Percentiles rank a stretch among this genome's conserved stretches.
Evolutionary conservation across 2,329 filamentous ascomycete genomes (phyloP).

Genomic region (Alternaria solani): DNA sequence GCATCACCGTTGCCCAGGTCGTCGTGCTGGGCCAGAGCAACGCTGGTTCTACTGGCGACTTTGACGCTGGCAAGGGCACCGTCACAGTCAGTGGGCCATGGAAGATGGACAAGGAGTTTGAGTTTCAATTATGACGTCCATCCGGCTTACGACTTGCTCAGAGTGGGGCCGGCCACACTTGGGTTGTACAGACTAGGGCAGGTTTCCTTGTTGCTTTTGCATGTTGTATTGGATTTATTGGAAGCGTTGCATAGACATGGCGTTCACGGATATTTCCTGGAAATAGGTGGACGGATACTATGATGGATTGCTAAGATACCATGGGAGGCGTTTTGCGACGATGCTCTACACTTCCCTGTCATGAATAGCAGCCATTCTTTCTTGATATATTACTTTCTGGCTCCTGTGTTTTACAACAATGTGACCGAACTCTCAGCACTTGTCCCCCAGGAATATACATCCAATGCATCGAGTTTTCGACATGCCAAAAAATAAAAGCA

Average conservation of each 20-base stretch:
- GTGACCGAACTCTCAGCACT: background rate
- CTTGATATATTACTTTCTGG: background rate
- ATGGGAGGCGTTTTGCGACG: background rate
- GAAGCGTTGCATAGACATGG: conserved; percentile 1
- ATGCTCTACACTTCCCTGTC: background rate
- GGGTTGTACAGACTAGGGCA: background rate
- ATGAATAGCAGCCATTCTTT: background rate
- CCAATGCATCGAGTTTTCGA: background rate
- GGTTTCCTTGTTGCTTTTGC: background rate
- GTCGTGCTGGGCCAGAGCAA: conserved; percentile 38
- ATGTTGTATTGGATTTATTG: background rate
- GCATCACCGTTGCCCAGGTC: conserved; percentile 36
- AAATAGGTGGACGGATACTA: background rate
- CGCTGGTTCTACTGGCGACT: conserved; percentile 24
- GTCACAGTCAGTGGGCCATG: conserved; percentile 40
- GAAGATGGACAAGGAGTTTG: conserved; percentile 35
- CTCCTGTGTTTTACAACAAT: background rate
- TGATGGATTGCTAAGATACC: background rate
- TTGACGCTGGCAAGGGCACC: conserved; percentile 19
- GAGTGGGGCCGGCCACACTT: background rate
- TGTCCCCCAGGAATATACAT: background rate
- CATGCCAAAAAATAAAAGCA: background rate
- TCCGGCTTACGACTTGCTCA: background rate
- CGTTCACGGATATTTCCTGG: background rate
- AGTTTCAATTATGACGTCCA: conserved; percentile 25